A percentile compares a stretch with the other conserved stretches of the same genome.
Evolutionary conservation across 345 rosid species (phyloP).

Genomic region (Citrus sp.): DNA sequence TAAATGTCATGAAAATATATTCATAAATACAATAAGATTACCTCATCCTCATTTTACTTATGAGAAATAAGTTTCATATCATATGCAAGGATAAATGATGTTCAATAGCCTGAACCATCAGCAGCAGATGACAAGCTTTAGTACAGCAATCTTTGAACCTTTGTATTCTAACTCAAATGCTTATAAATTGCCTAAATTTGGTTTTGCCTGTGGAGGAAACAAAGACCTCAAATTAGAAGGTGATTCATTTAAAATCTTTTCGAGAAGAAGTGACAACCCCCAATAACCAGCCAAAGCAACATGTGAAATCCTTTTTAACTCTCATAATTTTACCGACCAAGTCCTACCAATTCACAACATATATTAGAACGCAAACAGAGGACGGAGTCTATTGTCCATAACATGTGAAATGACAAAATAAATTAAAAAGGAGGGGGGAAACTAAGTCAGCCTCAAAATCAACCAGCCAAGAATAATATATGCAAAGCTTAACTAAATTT

Average conservation of each 20-base stretch:
- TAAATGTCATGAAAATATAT: background rate
- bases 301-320: background rate
- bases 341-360: background rate
- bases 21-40: background rate
- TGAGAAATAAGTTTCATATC: background rate
- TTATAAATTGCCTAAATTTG: conserved; percentile 14
- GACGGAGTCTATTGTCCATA: background rate
- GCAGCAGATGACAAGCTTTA: background rate
- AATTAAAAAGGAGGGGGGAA: background rate
- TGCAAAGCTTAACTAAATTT: background rate
- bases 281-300: background rate
- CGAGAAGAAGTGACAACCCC: background rate
- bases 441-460: background rate
- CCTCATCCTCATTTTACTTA: background rate
- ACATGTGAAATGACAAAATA: background rate
- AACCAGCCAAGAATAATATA: background rate
- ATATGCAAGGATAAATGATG: background rate
- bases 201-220: conserved; percentile 41
- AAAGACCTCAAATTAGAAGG: conserved; percentile 8
- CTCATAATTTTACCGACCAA: background rate
- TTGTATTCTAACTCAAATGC: background rate
- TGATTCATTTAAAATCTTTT: background rate
- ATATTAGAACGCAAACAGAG: background rate
- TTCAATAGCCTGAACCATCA: background rate
- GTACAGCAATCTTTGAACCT: background rate